Percentiles rank a stretch among this genome's conserved stretches.
These are phyloP conservation scores for Colletotrichum gigasporum DNA, from an alignment of 2,329 filamentous ascomycete genomes.

Conservation along the genomic window DNA sequence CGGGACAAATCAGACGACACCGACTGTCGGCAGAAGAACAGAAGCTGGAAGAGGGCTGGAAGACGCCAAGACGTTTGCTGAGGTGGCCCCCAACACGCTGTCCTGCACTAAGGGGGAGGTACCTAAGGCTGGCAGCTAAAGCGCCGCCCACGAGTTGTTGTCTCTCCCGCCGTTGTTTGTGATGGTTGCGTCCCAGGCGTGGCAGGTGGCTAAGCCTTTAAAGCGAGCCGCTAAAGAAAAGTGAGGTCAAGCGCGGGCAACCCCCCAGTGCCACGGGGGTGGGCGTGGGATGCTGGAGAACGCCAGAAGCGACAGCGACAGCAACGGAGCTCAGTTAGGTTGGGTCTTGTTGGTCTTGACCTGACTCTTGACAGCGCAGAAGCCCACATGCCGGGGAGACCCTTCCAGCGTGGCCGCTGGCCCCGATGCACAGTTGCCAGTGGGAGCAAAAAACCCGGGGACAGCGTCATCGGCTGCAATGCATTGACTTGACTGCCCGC, in stretches of 20 bases:
- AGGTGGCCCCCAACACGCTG: conserved; percentile 1
- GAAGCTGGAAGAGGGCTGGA: conserved; percentile 1
- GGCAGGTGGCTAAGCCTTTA: too few relatives aligned
- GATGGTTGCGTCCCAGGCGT: conserved; percentile 28
- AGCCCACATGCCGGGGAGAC: conserved; percentile 15
- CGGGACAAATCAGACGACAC: conserved; percentile 3
- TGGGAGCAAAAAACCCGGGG: not conserved
- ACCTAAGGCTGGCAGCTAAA: too few relatives aligned
- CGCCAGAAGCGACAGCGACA: conserved; percentile 15
- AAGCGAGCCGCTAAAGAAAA: too few relatives aligned
- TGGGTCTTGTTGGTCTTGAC: too few relatives aligned
- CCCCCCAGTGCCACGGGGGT: too few relatives aligned
- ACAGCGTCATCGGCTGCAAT: conserved; percentile 24
- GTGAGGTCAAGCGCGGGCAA: too few relatives aligned
- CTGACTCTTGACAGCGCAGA: conserved; percentile 25
- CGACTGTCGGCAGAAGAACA: too few relatives aligned
- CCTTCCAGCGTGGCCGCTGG: conserved; percentile 28
- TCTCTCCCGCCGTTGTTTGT: not conserved
- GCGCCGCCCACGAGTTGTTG: not conserved
- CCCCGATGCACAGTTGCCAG: conserved; percentile 9
- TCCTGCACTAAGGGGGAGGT: too few relatives aligned
- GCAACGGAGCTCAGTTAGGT: not conserved
- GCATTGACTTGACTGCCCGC: conserved; percentile 14
- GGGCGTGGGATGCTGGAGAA: too few relatives aligned
- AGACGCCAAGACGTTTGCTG: too few relatives aligned